Percentiles rank a stretch among this genome's conserved stretches.
These are phyloP conservation scores for Globisporangium acanthophoron DNA, from an alignment of 352 stramenopile species.

Conservation along the genomic window DNA sequence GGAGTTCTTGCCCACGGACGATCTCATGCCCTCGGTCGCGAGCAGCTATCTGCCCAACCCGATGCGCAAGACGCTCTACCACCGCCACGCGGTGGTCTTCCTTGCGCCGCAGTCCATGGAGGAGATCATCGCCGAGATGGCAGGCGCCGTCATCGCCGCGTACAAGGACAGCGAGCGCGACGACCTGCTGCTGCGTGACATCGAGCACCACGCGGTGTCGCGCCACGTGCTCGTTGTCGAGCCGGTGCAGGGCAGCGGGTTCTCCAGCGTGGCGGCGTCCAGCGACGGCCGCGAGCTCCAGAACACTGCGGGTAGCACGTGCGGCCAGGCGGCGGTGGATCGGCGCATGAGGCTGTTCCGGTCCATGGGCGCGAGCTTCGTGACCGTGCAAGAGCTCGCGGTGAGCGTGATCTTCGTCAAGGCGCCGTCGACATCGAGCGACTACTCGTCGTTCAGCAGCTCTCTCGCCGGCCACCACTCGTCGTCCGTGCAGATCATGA, in stretches of 20 bases:
- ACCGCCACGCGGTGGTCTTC: conserved; percentile 70
- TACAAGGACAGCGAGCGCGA: conserved; percentile 54
- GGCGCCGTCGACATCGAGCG: conserved; percentile 37
- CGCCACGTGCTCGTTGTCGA: conserved; percentile 66
- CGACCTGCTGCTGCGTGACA: conserved; percentile 41
- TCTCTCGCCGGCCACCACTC: conserved; percentile 48
- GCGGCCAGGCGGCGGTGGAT: conserved; percentile 29
- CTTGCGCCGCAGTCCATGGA: conserved; percentile 71
- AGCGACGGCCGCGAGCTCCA: conserved; percentile 36
- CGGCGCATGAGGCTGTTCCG: conserved; percentile 56
- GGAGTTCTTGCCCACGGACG: conserved; percentile 59
- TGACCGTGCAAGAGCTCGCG: conserved; percentile 75
- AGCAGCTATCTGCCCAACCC: conserved; percentile 72
- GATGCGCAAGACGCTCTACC: conserved; percentile 70
- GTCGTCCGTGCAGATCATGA: conserved; percentile 46
- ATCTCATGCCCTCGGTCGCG: conserved; percentile 44
- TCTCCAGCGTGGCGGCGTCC: conserved; percentile 45
- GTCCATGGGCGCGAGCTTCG: conserved; percentile 58
- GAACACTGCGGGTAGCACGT: neutral
- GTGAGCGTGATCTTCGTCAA: conserved; percentile 83
- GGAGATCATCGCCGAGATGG: conserved; percentile 70
- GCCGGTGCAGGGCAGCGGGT: conserved; percentile 36
- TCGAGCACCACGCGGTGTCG: conserved; percentile 40
- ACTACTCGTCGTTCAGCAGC: conserved; percentile 53
- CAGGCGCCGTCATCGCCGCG: conserved; percentile 50